Base-by-base conservation (phyloP, 306 rosid species). In the Quercus bicolor region DNA sequence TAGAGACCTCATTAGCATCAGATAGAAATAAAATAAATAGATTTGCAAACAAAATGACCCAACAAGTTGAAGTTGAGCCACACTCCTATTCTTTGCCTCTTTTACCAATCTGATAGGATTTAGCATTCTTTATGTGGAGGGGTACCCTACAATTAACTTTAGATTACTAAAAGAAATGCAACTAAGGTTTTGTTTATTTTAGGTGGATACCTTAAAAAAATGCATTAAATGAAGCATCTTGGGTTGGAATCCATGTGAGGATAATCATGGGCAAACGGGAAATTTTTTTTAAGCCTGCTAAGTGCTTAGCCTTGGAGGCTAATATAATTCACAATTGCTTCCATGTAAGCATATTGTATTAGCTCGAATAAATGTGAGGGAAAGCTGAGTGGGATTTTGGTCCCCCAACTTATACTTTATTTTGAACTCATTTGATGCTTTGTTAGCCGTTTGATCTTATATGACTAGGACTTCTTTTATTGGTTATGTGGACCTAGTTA, bases 161-260 rank as follows among this genome's bases (percentile, higher is more conserved):
- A 23, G 11, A 26, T 54, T 26, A 21, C 16, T 8, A 23, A 70
- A 61, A 70, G 43, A 28, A 75, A 19, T 56, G 43, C 53, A 78
- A 68, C 61, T n/a, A 52, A 73, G 73, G 73, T 20, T 75, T 24
- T 26, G 9, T 73, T 65, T 73, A 62, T 19, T 37, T 21, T 52
- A 65, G 74, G 78, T 45, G 81, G 73, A 56, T 56, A n/a, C 29
- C 68, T 79, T 77, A 73, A 76, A 78, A 66, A 72, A 80, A 9
- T 40, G 37, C 18, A 21, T 24, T 26, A 73, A 70, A 53, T 8
- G 43, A 37, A 52, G 75, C 56, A 53, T 34, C 68, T 68, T 34
- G 66, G 84, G 79, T 73, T 80, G 87, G 85, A 77, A 73, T 80
- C 87, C 92, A 86, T 85, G 91, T 86, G 91, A 85, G 61, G 85